These are phyloP conservation scores for Kwoniella sp. DNA, from an alignment of 768 basidiomycete species.

Conservation along the genomic window DNA sequence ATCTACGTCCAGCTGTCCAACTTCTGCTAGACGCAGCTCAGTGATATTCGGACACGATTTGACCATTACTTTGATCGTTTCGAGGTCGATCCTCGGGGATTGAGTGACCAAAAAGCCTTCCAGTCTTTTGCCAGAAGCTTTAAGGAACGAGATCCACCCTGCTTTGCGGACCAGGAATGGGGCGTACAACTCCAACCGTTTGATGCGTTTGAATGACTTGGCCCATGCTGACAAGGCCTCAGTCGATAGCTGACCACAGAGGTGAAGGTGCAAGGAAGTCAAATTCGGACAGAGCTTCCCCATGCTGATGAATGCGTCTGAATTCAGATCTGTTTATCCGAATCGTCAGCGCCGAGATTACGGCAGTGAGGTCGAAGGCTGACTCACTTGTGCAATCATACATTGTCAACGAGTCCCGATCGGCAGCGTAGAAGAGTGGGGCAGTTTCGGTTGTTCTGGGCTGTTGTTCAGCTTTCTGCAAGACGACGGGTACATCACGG, in stretches of 20 bases:
- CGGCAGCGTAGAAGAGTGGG: constrained; percentile 76
- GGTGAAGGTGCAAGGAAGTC: constrained; percentile 74
- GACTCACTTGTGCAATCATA: constrained; percentile 89
- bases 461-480: constrained; percentile 8
- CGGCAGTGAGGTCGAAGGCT: too few species aligned
- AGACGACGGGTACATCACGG: neutral
- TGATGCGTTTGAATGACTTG: constrained; percentile 67
- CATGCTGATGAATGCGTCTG: constrained; percentile 70
- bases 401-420: constrained; percentile 69
- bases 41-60: constrained; percentile 63
- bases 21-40: constrained; percentile 76
- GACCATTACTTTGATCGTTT: constrained; percentile 67
- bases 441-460: constrained; percentile 76
- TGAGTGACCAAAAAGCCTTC: constrained; percentile 78
- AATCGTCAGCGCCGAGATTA: too few species aligned
- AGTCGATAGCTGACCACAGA: constrained; percentile 77
- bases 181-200: constrained; percentile 76
- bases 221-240: constrained; percentile 60
- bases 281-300: constrained; percentile 82
- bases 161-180: constrained; percentile 68
- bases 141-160: constrained; percentile 77
- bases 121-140: constrained; percentile 64
- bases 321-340: constrained; percentile 71
- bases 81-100: constrained; percentile 79
- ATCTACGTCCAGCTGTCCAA: constrained; percentile 70